phyloP scores from a whole-genome alignment of 139 green algal species.

The Chara braunii region DNA sequence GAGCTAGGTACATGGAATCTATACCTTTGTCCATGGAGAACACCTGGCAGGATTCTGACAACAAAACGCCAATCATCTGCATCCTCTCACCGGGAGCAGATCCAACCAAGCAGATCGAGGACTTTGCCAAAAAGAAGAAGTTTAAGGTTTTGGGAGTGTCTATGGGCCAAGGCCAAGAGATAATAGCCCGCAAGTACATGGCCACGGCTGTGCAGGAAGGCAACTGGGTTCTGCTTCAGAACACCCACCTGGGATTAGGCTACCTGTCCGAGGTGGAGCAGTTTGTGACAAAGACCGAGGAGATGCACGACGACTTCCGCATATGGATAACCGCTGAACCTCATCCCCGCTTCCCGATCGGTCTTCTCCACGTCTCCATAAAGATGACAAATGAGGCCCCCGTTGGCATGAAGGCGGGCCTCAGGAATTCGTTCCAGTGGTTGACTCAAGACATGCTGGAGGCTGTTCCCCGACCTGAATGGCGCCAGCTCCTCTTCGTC shows the following conservation, averaged over 20 bases:
- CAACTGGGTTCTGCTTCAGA: conserved; percentile 93
- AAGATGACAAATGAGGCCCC: conserved; percentile 88
- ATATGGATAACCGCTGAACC: conserved; percentile 92
- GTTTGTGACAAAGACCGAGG: conserved; percentile 55
- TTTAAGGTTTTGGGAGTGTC: conserved; percentile 81
- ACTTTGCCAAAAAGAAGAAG: conserved; percentile 89
- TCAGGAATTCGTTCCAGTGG: conserved; percentile 72
- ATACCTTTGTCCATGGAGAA: conserved; percentile 80
- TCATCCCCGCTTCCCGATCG: conserved; percentile 83
- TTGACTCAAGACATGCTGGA: conserved; percentile 81
- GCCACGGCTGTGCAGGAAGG: conserved; percentile 69
- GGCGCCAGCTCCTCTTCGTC: conserved; percentile 84
- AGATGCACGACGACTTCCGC: conserved; percentile 67
- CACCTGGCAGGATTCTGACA: conserved; percentile 56
- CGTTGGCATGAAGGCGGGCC: conserved; percentile 80
- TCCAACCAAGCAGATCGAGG: conserved; percentile 86
- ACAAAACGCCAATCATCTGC: conserved; percentile 80
- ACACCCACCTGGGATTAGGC: conserved; percentile 82
- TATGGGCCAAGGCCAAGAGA: conserved; percentile 86
- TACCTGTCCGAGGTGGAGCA: conserved; percentile 89
- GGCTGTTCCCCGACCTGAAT: conserved; percentile 66
- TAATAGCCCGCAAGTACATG: conserved; percentile 85
- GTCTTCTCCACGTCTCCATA: conserved; percentile 82
- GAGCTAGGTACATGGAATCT: conserved; percentile 75
- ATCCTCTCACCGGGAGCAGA: conserved; percentile 80